A percentile compares a stretch with the other conserved stretches of the same genome.
Conservation (phyloP, 352 stramenopile genomes). For the Phytopythium mirpurense region DNA sequence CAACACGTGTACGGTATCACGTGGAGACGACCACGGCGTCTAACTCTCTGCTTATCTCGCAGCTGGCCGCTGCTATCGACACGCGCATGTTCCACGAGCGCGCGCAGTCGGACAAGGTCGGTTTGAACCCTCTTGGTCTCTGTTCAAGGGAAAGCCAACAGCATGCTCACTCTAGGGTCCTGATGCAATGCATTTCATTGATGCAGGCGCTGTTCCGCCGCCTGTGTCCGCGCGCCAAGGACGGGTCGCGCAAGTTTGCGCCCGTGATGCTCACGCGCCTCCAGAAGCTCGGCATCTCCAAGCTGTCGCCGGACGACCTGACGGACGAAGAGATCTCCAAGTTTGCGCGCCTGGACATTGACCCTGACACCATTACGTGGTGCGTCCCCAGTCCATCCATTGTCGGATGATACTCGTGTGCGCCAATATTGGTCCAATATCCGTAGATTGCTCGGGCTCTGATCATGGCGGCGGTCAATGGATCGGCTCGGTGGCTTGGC, state of each 20-base stretch:
- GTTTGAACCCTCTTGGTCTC: not conserved
- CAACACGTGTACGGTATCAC: no score
- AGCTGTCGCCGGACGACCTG: slow-evolving; percentile 90
- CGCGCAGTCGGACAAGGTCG: slow-evolving; percentile 60
- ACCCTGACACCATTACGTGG: slow-evolving; percentile 89
- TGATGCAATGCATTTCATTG: no score
- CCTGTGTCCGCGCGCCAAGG: slow-evolving; percentile 81
- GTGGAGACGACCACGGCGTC: not conserved
- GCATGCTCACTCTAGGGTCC: no score
- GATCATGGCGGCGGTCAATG: no score
- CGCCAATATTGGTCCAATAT: no score
- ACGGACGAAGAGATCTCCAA: slow-evolving; percentile 90
- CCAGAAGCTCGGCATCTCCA: slow-evolving; percentile 93
- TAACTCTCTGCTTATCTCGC: not conserved
- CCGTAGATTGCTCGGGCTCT: no score
- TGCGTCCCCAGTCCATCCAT: no score
- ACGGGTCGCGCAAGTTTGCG: slow-evolving; percentile 80
- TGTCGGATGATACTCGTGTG: no score
- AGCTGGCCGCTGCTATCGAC: slow-evolving; percentile 96
- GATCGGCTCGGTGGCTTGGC: not conserved
- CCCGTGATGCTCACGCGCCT: slow-evolving; percentile 92
- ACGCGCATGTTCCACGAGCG: slow-evolving; percentile 98
- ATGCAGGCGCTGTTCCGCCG: slow-evolving; percentile 68
- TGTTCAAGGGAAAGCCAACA: no score
- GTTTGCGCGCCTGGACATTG: slow-evolving; percentile 96